A percentile compares a stretch with the other conserved stretches of the same genome.
Evolutionary conservation across 495 filamentous ascomycete genomes (phyloP).

Genomic region (Penicillium paxilli): DNA sequence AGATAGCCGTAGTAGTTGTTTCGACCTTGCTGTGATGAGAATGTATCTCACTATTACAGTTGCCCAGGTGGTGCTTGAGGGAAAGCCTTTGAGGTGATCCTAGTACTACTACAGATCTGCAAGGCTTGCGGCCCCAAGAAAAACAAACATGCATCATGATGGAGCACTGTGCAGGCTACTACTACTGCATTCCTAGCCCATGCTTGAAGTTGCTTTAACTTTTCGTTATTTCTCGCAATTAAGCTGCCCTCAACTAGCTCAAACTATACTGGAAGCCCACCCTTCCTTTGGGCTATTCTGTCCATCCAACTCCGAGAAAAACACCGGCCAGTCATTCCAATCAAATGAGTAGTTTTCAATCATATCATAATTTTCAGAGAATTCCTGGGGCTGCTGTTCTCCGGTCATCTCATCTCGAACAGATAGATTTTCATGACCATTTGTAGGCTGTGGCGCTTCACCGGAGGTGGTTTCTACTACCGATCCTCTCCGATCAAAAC

Average conservation of each 20-base stretch:
- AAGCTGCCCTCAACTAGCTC: neutral
- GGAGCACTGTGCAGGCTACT: too few species aligned
- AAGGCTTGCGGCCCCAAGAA: neutral
- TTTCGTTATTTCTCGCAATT: too few species aligned
- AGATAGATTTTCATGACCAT: neutral
- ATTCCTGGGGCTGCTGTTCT: neutral
- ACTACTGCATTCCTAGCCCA: too few species aligned
- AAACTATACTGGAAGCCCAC: neutral
- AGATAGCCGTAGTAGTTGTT: too few species aligned
- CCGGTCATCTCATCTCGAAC: neutral
- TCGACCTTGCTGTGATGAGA: too few species aligned
- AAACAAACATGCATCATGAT: neutral
- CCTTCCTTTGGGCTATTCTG: neutral
- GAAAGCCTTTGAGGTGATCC: too few species aligned
- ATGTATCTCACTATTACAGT: too few species aligned
- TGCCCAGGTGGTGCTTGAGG: too few species aligned
- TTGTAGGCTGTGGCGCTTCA: neutral
- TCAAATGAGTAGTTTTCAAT: conserved; percentile 9
- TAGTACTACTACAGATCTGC: too few species aligned
- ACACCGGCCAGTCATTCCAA: conserved; percentile 15
- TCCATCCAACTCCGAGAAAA: conserved; percentile 11
- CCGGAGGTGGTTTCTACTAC: neutral
- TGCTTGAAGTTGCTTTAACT: too few species aligned
- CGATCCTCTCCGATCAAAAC: neutral
- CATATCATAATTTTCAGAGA: neutral